These are phyloP conservation scores for Nannochloropsis gaditana DNA, from an alignment of 108 stramenopile genomes.

Conservation along the genomic window DNA sequence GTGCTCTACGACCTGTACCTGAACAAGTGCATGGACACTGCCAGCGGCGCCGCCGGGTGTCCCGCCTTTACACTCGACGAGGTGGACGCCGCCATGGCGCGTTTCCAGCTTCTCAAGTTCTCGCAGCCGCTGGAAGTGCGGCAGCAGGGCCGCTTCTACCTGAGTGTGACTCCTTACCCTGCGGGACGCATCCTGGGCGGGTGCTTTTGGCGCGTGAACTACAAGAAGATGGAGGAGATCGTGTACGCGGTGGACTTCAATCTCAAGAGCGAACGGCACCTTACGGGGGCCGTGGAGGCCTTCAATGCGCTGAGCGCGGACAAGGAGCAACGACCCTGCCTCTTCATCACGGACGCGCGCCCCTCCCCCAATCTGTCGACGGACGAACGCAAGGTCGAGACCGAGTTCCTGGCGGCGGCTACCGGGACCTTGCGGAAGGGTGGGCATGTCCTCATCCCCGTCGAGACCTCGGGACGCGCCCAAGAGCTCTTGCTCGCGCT, in stretches of 20 bases:
- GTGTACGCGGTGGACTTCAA: slow-evolving; percentile 45
- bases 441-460: slow-evolving; percentile 82
- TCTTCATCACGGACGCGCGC: background rate
- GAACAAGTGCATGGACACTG: background rate
- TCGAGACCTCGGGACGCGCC: slow-evolving; percentile 76
- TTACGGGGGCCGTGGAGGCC: slow-evolving; percentile 64
- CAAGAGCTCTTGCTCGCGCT: slow-evolving; percentile 73
- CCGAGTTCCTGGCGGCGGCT: slow-evolving; percentile 37
- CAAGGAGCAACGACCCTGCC: slow-evolving; percentile 6
- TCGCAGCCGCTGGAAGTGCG: slow-evolving; percentile 66
- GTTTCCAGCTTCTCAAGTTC: slow-evolving; percentile 72
- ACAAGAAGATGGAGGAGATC: background rate
- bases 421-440: slow-evolving; percentile 73
- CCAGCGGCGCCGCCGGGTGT: background rate
- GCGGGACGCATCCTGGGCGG: slow-evolving; percentile 83
- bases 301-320: background rate
- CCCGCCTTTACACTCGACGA: slow-evolving; percentile 69
- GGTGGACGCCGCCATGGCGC: slow-evolving; percentile 69
- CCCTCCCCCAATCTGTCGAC: background rate
- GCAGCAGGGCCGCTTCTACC: slow-evolving; percentile 24
- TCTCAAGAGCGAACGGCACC: slow-evolving; percentile 63
- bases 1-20: slow-evolving; percentile 83
- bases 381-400: background rate
- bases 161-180: slow-evolving; percentile 68
- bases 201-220: slow-evolving; percentile 50